Percentiles rank a stretch among this genome's conserved stretches.
phyloP scores from a whole-genome alignment of 2,329 filamentous ascomycete species.

The Cadophora luteo-olivacea region DNA sequence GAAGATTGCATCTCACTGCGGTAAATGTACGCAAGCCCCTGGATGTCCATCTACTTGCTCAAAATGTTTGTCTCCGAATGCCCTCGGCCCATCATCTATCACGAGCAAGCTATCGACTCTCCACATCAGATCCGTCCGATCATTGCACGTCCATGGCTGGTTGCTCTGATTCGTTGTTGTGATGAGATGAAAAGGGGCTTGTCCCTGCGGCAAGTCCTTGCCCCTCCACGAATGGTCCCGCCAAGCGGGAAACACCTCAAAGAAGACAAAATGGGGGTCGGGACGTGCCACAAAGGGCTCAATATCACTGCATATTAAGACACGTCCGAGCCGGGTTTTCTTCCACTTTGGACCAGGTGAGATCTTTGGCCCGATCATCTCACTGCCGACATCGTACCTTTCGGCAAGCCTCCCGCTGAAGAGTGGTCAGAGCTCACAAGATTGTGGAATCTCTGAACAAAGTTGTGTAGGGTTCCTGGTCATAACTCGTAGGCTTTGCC shows the following conservation, averaged over 20 bases:
- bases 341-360: background rate
- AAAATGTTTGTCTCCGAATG: conserved; percentile 1
- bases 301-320: conserved; percentile 12
- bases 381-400: conserved; percentile 16
- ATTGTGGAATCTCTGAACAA: background rate
- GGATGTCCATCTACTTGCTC: conserved; percentile 4
- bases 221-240: conserved; percentile 4
- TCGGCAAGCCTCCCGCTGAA: conserved; percentile 8
- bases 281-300: conserved; percentile 5
- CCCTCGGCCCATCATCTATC: conserved; percentile 14
- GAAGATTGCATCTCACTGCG: conserved; percentile 12
- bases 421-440: conserved; percentile 8
- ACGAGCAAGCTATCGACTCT: conserved; percentile 13
- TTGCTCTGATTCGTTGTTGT: background rate
- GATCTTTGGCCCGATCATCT: background rate
- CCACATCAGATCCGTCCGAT: conserved; percentile 6
- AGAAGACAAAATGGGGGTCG: conserved; percentile 5
- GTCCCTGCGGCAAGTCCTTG: conserved; percentile 10
- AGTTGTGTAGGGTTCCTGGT: background rate
- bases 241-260: conserved; percentile 14
- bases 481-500: conserved; percentile 5
- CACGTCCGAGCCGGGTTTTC: background rate
- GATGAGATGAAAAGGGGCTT: conserved; percentile 1
- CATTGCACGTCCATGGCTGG: conserved; percentile 3
- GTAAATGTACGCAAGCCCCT: background rate